phyloP scores from a whole-genome alignment of 148 eudicot genomes.

The Rhododendron henanense region DNA sequence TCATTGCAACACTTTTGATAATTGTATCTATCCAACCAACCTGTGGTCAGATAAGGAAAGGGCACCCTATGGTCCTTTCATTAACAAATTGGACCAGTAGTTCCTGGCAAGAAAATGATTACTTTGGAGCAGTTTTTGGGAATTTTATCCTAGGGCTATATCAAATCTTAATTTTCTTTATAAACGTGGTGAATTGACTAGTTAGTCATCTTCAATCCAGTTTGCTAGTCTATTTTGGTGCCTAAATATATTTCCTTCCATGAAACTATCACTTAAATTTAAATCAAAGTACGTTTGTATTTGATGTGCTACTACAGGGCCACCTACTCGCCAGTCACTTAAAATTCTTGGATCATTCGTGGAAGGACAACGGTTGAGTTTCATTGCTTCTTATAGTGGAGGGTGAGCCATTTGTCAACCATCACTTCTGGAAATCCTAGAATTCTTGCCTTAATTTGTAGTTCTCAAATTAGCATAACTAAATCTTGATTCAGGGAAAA shows the following conservation, averaged over 20 bases:
- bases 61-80: neutral
- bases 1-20: neutral
- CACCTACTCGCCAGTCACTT: slow-evolving; percentile 76
- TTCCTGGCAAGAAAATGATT: neutral
- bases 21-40: neutral
- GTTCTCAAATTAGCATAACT: neutral
- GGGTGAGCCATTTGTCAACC: slow-evolving; percentile 45
- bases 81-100: neutral
- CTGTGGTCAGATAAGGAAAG: neutral
- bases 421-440: neutral
- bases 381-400: slow-evolving; percentile 77
- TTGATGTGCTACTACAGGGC: slow-evolving; percentile 43
- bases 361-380: slow-evolving; percentile 68
- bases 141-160: neutral
- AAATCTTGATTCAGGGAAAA: slow-evolving; percentile 49
- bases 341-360: slow-evolving; percentile 56
- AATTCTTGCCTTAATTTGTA: neutral
- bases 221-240: neutral
- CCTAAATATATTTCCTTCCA: neutral
- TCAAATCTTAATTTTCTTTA: neutral
- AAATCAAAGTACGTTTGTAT: slow-evolving; percentile 2
- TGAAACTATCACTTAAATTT: neutral
- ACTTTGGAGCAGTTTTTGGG: neutral
- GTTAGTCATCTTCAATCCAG: neutral
- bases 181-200: neutral